Percentiles rank a stretch among this genome's conserved stretches.
phyloP scores from a whole-genome alignment of 2,329 filamentous ascomycete species.

The Phyllosticta citriasiana region DNA sequence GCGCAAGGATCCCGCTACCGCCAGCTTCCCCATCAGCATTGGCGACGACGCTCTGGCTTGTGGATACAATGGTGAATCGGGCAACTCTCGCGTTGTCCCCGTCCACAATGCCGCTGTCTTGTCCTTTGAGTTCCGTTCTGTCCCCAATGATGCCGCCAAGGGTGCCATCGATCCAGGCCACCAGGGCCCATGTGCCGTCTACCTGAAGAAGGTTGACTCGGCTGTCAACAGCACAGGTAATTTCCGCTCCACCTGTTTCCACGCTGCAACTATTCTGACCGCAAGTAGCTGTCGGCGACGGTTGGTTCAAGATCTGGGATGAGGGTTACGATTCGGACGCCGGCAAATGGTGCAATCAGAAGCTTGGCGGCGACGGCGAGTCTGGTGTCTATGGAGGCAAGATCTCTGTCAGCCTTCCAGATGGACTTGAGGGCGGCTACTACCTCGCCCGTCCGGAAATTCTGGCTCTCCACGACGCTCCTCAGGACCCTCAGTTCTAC shows the following conservation, averaged over 20 bases:
- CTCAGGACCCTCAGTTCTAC: slow-evolving; percentile 59
- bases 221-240: slow-evolving; percentile 40
- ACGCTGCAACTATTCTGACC: background rate
- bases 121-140: slow-evolving; percentile 57
- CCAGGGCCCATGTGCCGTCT: slow-evolving; percentile 62
- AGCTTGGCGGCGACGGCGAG: slow-evolving; percentile 54
- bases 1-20: slow-evolving; percentile 42
- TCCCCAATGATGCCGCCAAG: slow-evolving; percentile 44
- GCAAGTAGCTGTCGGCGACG: slow-evolving; percentile 40
- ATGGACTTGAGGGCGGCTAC: slow-evolving; percentile 51
- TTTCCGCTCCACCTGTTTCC: background rate
- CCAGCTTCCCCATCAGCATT: slow-evolving; percentile 51
- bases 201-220: slow-evolving; percentile 58
- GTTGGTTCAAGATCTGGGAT: slow-evolving; percentile 74
- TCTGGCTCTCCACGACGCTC: slow-evolving; percentile 53
- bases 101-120: slow-evolving; percentile 44
- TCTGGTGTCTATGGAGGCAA: slow-evolving; percentile 37
- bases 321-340: slow-evolving; percentile 51
- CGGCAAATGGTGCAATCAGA: slow-evolving; percentile 59
- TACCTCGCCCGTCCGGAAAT: slow-evolving; percentile 66
- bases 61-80: slow-evolving; percentile 45
- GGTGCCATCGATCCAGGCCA: slow-evolving; percentile 51
- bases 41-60: slow-evolving; percentile 58
- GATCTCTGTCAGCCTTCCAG: slow-evolving; percentile 52
- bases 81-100: slow-evolving; percentile 39